Conservation (phyloP, 805 yeast species). For the Sugiyamaella valdiviana region DNA sequence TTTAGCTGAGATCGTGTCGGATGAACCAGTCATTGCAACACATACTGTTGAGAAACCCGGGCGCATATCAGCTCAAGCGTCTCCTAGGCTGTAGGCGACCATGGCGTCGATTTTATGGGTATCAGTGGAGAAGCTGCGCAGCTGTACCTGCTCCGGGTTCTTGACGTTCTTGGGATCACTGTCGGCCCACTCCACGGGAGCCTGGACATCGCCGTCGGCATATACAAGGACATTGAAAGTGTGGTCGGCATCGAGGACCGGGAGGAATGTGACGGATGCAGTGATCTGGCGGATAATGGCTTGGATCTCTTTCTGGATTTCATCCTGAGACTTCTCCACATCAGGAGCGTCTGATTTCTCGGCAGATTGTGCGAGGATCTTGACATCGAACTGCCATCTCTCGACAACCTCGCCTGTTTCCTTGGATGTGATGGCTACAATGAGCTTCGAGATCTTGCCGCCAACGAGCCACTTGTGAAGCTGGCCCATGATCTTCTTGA, state of each 20-base stretch:
- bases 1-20: neutral
- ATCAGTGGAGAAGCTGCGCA: slow-evolving; percentile 61
- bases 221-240: slow-evolving; percentile 83
- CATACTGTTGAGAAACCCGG: too few relatives aligned
- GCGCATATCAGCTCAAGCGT: slow-evolving; percentile 3
- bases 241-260: slow-evolving; percentile 57
- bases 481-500: slow-evolving; percentile 61
- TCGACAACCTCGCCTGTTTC: slow-evolving; percentile 65
- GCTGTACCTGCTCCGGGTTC: slow-evolving; percentile 61
- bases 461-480: slow-evolving; percentile 67
- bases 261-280: slow-evolving; percentile 79
- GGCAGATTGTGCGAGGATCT: slow-evolving; percentile 28
- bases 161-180: slow-evolving; percentile 53
- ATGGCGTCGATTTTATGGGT: slow-evolving; percentile 65
- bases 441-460: slow-evolving; percentile 59
- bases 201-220: slow-evolving; percentile 54
- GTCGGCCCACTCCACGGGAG: slow-evolving; percentile 83
- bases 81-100: slow-evolving; percentile 50
- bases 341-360: neutral
- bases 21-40: too few relatives aligned
- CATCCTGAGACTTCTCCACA: slow-evolving; percentile 35
- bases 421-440: slow-evolving; percentile 66
- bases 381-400: slow-evolving; percentile 78
- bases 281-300: slow-evolving; percentile 83
- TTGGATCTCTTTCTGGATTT: slow-evolving; percentile 71